Conservation (phyloP, 225 moss, liverwort and hornwort genomes). For the Ulota crispa region DNA sequence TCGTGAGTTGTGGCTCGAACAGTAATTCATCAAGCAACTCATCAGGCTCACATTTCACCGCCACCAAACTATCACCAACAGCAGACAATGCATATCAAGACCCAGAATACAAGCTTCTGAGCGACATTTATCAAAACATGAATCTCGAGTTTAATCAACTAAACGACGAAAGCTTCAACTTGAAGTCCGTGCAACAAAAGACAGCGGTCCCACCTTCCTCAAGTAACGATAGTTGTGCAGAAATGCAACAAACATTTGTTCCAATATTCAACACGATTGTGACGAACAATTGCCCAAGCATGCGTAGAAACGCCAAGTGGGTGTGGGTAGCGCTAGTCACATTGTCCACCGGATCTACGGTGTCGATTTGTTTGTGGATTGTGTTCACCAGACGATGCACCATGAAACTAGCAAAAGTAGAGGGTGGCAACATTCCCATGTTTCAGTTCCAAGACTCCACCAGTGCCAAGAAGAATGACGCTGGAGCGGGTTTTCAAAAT, state of each 20-base stretch:
- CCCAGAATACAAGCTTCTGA: neutral
- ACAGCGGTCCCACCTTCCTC: constrained; percentile 3
- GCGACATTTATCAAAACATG: neutral
- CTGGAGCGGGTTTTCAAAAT: neutral
- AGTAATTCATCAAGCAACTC: constrained; percentile 10
- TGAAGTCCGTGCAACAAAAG: constrained; percentile 2
- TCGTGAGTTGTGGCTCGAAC: constrained; percentile 21
- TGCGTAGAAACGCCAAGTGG: constrained; percentile 29
- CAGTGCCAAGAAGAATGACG: constrained; percentile 15
- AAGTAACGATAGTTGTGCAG: constrained; percentile 10
- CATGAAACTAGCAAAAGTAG: constrained; percentile 19
- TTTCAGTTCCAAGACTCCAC: constrained; percentile 17
- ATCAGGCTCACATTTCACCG: constrained; percentile 6
- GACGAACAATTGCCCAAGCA: constrained; percentile 30
- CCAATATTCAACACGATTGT: constrained; percentile 25
- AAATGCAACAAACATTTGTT: constrained; percentile 22
- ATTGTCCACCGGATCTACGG: constrained; percentile 34
- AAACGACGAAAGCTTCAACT: neutral
- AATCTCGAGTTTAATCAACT: neutral
- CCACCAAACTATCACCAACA: neutral
- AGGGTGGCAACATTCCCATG: neutral
- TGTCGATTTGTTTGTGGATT: constrained; percentile 44
- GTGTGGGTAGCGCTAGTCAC: constrained; percentile 25
- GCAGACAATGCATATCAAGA: neutral
- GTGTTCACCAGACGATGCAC: constrained; percentile 44